Evolutionary conservation across 225 moss, liverwort and hornwort species (phyloP), one percentile per base, ranked within the genome.

Genomic region (Polytrichum formosum): DNA sequence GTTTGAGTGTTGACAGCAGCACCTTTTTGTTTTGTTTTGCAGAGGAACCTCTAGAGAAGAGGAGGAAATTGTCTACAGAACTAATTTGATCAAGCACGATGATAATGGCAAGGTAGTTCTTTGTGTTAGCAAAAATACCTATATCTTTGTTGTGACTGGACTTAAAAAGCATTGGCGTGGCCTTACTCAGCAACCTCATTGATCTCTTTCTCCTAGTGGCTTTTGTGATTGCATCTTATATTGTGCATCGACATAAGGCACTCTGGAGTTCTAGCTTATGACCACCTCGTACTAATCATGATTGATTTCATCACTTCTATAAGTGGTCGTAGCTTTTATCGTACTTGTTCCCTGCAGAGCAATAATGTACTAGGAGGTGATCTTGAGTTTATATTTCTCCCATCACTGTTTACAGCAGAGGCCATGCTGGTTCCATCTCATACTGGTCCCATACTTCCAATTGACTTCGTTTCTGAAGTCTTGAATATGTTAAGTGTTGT

Each of bases 1-100:
- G 22, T 35, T 33, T 6, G 23, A 30, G 5, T 26, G n/a, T 28
- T 33, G 26, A 7, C 4, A 30, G 19, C 56, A 56, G 8, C 16
- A 46, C 46, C 46, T 1, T 55, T 58, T 67, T 25, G n/a, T 28
- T 67, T 26, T 67, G 8, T 54, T 21, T 20, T 70, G 70, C 59
- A 58, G 83, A 76, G 69, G 83, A 81, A 63, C 87, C 83, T 5
- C 71, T 76, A 55, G 87, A 87, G 83, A 87, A 87, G 81, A 78
- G 76, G n/a, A 78, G 87, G 76, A 83, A 64, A 59, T 66, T 65
- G 16, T 76, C 83, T 0, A 65, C 84, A 5, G 84, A 85, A 10
- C 53, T 67, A 53, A 64, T n/a, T 18, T 58, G 58, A 58, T 58
- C 58, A 58, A 6, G 21, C 58, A 58, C 1, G 21, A 18, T 18